These are phyloP conservation scores for Liquidambar formosana DNA, from an alignment of 164 flowering plant genomes.

Conservation along the genomic window DNA sequence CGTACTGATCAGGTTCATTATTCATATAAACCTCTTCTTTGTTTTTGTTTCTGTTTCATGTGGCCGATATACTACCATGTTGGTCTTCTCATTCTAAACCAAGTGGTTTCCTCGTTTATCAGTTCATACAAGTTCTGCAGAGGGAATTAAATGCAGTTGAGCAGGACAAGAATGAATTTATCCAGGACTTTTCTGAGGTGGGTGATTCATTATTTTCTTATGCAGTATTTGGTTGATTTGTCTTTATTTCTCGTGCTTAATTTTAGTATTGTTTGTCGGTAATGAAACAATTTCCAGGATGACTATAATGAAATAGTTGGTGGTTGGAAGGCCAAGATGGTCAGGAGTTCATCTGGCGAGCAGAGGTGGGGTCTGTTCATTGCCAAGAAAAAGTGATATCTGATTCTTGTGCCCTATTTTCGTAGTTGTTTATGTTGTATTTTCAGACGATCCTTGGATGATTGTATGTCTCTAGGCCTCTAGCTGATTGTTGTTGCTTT, in stretches of 20 bases:
- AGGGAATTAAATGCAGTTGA: slow-evolving; percentile 64
- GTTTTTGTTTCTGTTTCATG: not conserved
- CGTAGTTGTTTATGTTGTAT: no score
- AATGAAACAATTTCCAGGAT: slow-evolving; percentile 42
- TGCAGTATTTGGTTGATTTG: not conserved
- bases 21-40: not conserved
- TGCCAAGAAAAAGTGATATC: slow-evolving; percentile 65
- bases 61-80: not conserved
- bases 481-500: no score
- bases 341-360: slow-evolving; percentile 77
- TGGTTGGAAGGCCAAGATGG: slow-evolving; percentile 91
- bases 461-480: no score
- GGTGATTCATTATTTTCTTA: slow-evolving; percentile 7
- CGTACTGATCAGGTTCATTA: slow-evolving; percentile 96
- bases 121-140: slow-evolving; percentile 78
- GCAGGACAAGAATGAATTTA: slow-evolving; percentile 69
- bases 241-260: not conserved
- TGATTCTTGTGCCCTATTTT: no score
- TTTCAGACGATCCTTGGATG: no score
- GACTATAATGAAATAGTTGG: slow-evolving; percentile 85
- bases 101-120: slow-evolving; percentile 19
- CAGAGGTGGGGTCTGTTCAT: slow-evolving; percentile 96
- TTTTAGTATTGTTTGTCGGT: not conserved
- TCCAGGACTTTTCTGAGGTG: slow-evolving; percentile 79
- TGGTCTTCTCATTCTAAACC: slow-evolving; percentile 7